Base-by-base conservation (phyloP, 768 basidiomycete species). In the Rickenella mellea region DNA sequence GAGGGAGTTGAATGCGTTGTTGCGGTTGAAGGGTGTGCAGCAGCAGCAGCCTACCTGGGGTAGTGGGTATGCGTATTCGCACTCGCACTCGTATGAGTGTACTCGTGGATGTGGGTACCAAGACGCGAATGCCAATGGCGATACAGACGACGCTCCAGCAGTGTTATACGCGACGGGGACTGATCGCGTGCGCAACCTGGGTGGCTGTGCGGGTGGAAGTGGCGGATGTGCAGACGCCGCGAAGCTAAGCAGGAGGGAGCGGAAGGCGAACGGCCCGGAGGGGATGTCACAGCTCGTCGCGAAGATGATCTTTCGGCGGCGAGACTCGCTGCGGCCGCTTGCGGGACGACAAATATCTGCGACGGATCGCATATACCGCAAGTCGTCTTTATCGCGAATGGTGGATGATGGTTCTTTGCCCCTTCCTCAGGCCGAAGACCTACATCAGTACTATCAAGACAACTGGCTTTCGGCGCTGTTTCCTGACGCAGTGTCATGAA, bases 241-340 rank as follows among this genome's bases (percentile, higher is more conserved):
- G 24, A 36, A 17, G 33, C 19, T 3, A 36, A 17, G 33, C 33
- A 36, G 15, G 10, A 4, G n/a, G n/a, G n/a, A n/a, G n/a, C n/a
- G n/a, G n/a, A n/a, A n/a, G n/a, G n/a, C n/a, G n/a, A n/a, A n/a
- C n/a, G n/a, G n/a, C n/a, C n/a, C n/a, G n/a, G n/a, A n/a, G 15
- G 33, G 24, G 33, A 36, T 36, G 19, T 17, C 15, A 17, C 33
- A 36, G 12, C 24, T 36, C 19, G 33, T 36, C 9, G 33, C 33
- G 33, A 36, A 36, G 33, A 36, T 36, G 33, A 36, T 36, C 9
- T 36, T 36, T 22, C 33, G 33, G 15, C 19, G 33, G 10, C 33
- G 33, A 17, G 33, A 36, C 15, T 36, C 33, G 33, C 33, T 22
- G 6, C 19, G 33, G 33, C 33, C 33, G 10, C 15, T 36, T 17